Base-by-base conservation (phyloP, 371 early-diverging fungal genomes). In the Furculomyces boomerangus region DNA sequence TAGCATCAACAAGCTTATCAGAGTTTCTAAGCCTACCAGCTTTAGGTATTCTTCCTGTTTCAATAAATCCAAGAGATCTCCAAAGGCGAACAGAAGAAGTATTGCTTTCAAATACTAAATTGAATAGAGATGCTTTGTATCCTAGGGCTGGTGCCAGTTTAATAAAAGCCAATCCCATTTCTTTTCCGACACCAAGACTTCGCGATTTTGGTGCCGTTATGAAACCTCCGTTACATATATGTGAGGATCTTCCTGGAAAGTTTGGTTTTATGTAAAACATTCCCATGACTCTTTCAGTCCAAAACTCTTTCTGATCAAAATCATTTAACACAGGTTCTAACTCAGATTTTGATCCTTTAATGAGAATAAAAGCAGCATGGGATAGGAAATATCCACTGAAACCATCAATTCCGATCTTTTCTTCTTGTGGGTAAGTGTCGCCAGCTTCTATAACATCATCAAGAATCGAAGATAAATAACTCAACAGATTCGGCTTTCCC, bases 201-300 rank as follows among this genome's bases (percentile, higher is more conserved):
- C 50, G 24, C 3, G 25, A 24, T 24, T 28, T 30, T 25, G 24
- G 24, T 28, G 50, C 24, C 3, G 30, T 30, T 3, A 49, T 49
- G 30, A 49, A 49, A 8, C 50, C 50, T 3, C 50, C 50, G 30
- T 49, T 49, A 27, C 50, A 49, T 28, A 49, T 30, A 49, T 49
- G 50, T 13, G 50, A 49, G 27, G 24, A 49, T 7, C 50, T 24
- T 24, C 50, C 50, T 27, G 50, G 50, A 29, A 28, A 49, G 29
- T 49, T 49, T 49, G 50, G 50, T 30, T 49, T 49, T 2, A 49
- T 28, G 50, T 49, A 49, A 27, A 49, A 49, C 29, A 49, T 25
- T 18, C 50, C 50, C 30, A 49, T 24, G 8, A 30, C 50, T 7
- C 18, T 8, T 3, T 24, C 30, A 7, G 3, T 49, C 50, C 50